Evolutionary conservation across 495 filamentous ascomycete species (phyloP), one percentile per base, ranked within the genome.

Genomic region (Hypomontagnella monticulosa): DNA sequence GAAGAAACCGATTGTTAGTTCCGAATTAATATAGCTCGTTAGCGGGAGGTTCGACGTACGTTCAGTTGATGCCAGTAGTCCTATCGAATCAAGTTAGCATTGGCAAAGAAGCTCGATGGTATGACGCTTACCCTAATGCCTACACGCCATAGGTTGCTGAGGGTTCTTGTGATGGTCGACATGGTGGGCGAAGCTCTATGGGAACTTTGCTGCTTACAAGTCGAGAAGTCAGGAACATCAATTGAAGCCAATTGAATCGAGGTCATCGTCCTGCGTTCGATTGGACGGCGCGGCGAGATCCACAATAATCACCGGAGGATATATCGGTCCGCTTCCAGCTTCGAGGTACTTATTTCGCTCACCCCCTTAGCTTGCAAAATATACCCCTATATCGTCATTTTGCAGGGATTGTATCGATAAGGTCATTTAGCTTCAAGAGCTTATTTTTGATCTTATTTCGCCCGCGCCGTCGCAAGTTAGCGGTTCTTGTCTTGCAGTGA

Each of bases 51-150:
- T 66, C 37, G 54, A 83, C 85, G 76, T 89, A 97, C 93, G 80
- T 93, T 88, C 85, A 99, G 87, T 82, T 99, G 95, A 77, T 93
- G 91, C 78, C 80, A 89, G 81, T 88, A 93, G 71, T 96, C 90
- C 93, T 96, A 73, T 52, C 57, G 52, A 34, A 36, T 55, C 53
- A 57, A 67, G 61, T 67, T 52, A 66, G 61, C 46, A 49, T 51
- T 59, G 14, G 19, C 40, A 14, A 12, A 60, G 14, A 30, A 12
- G 7, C 2, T 18, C 5, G 37, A 40, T 9, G 15, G 7, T 7
- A 4, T 2, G 14, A 7, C 14, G 74, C 78, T 49, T 75, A 93
- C 92, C 89, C 90, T 96, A 70, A 97, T 61, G 38, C 95, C 95
- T 73, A 98, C 87, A 75, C 87, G 88, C 79, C 91, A 87, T 66